Base-by-base conservation (phyloP, 176 grass and related monocot genomes). In the Ampelocalamus luodianensis region DNA sequence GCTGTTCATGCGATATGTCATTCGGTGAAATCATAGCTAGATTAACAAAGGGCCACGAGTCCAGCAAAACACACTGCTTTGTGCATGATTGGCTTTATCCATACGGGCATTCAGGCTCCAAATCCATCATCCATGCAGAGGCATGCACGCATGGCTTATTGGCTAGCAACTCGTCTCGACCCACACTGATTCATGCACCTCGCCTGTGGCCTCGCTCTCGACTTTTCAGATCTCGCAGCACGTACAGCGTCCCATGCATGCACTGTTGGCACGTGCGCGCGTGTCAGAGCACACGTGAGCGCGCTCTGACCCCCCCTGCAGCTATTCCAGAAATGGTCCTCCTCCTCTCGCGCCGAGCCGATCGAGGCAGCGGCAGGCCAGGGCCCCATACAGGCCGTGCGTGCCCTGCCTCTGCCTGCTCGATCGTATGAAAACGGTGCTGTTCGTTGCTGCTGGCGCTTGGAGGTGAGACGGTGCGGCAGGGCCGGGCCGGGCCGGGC, bases 241-340 rank as follows among this genome's bases (percentile, higher is more conserved):
- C 16, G 59, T 10, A 29, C 54, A 27, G 6, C 36, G 46, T n/a
- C 50, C 48, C 87, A 34, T 54, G 32, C 74, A 36, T 6, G 29
- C 5, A 92, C 90, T 90, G 90, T 76, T 71, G 82, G 68, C 83
- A 92, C 90, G 84, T 90, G 90, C 84, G 86, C 43, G 60, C 62
- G 65, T 62, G 79, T 79, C 38, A 58, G 83, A 46, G 72, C 85
- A 65, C 83, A 92, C 90, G 87, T 92, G 90, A 83, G 86, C 43
- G 74, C 29, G 4, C 42, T 74, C 50, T 13, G 80, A 39, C 10
- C 64, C 46, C 72, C 58, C 58, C 68, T 81, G 77, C 66, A 48
- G 72, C 27, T 79, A 50, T 63, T 74, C 59, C 79, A 82, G 77
- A 78, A 32, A 74, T 65, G 87, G 83, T 50, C 87, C 17, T 50